Evolutionary conservation across 257 asterid genomes (phyloP).

Genomic region (Nicotiana tomentosiformis): DNA sequence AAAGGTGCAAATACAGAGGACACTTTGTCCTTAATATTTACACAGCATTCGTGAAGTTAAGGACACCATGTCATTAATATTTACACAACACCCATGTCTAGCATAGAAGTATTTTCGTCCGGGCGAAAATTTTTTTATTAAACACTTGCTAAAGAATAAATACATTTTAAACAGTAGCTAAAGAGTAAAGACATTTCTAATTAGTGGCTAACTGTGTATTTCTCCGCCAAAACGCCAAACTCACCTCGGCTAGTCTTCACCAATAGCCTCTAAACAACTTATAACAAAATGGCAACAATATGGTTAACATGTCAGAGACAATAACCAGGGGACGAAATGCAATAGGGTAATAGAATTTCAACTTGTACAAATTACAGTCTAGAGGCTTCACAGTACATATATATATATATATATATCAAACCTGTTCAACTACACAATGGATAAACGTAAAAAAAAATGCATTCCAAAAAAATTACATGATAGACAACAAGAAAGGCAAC

Average conservation of each 20-base stretch:
- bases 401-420: not conserved
- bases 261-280: not conserved
- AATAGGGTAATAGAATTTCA: not conserved
- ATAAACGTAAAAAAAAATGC: not conserved
- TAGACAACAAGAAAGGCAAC: not conserved
- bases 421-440: not conserved
- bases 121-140: too few relatives aligned
- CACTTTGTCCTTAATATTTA: too few relatives aligned
- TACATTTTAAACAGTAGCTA: too few relatives aligned
- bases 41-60: too few relatives aligned
- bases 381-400: not conserved
- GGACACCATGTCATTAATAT: too few relatives aligned
- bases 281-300: not conserved
- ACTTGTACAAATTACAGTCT: not conserved
- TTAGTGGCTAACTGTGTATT: too few relatives aligned
- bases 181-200: too few relatives aligned
- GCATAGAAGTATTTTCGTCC: too few relatives aligned
- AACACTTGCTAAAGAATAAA: too few relatives aligned
- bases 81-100: too few relatives aligned
- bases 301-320: not conserved
- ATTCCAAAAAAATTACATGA: not conserved
- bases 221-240: too few relatives aligned
- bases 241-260: not conserved
- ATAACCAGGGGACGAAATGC: not conserved
- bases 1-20: too few relatives aligned